phyloP scores from a whole-genome alignment of 139 green algal genomes.

The Asterochloris sp. region DNA sequence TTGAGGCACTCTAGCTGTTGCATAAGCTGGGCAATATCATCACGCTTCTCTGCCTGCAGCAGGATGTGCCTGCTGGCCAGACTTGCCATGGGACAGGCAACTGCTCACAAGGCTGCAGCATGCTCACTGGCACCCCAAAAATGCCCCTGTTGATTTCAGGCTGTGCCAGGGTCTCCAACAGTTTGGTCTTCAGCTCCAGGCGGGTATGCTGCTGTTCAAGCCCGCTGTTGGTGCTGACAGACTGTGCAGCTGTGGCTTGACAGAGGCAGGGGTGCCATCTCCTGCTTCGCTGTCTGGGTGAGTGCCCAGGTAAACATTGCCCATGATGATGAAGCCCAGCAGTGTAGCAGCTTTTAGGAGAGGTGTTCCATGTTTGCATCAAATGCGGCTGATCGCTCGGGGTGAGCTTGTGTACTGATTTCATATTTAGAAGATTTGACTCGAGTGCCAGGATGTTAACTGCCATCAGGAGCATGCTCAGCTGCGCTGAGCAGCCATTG shows the following conservation, averaged over 20 bases:
- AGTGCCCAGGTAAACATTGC: no score
- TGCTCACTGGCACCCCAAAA: background rate
- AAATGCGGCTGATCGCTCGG: no score
- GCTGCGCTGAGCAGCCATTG: no score
- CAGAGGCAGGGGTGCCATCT: background rate
- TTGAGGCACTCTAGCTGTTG: conserved; percentile 49
- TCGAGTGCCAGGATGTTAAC: no score
- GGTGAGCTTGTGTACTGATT: no score
- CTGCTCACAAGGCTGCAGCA: no score
- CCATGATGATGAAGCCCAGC: no score
- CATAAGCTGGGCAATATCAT: conserved; percentile 40
- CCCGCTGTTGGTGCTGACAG: background rate
- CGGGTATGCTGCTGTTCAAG: background rate
- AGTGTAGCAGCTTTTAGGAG: no score
- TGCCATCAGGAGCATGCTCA: no score
- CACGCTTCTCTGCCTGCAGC: conserved; percentile 42
- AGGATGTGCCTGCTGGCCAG: background rate
- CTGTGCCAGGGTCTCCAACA: background rate
- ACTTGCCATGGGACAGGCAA: background rate
- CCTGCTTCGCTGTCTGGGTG: no score
- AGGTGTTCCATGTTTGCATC: no score
- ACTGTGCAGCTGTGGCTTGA: background rate
- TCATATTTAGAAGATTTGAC: no score
- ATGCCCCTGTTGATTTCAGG: background rate
- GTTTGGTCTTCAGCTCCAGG: background rate